Evolutionary conservation across 495 filamentous ascomycete genomes (phyloP), one percentile per base, ranked within the genome.

Genomic region (Neurospora sp.): DNA sequence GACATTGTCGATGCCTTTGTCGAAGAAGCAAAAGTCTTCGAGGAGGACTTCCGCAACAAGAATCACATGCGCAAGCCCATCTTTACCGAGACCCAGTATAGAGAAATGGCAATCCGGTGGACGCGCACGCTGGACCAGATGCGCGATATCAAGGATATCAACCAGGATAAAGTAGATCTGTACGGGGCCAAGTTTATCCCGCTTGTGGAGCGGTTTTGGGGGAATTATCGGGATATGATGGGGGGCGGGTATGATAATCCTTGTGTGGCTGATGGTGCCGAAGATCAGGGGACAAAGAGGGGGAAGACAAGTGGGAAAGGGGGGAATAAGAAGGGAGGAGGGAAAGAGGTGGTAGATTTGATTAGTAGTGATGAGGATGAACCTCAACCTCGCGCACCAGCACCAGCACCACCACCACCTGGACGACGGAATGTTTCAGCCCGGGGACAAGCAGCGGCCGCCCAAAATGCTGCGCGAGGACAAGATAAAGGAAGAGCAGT

Each of bases 81-180:
- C 35, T 98, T 98, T 79, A 90, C 90, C 1, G 93, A 97, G 76
- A 86, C 85, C 38, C 84, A 93, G 2, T 83, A 96, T 70, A 90
- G 94, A 37, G 90, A 93, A 76, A 97, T 99, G 91, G 93, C 89
- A 6, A 91, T 97, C 48, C 76, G 83, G 39, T 94, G 95, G 74
- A 90, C 87, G 76, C 83, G 87, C 81, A 85, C 83, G 40, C 45
- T 84, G 45, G 82, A 82, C 4, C 83, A 90, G 72, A 89, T 99
- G 86, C 82, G 82, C 42, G 76, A 80, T 5, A 93, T 98, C 71
- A 87, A 86, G 0, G 88, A 87, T 14, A 91, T 97, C 70, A 89
- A 93, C 69, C 74, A 79, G 10, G 89, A 93, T 27, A 92, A 89
- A 78, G 92, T 96, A 31, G 77, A 86, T 7, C 82, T 82, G n/a